Percentiles rank a stretch among this genome's conserved stretches.
These are phyloP conservation scores for Harringtonia aguacate DNA, from an alignment of 2,329 filamentous ascomycete genomes.

Conservation along the genomic window DNA sequence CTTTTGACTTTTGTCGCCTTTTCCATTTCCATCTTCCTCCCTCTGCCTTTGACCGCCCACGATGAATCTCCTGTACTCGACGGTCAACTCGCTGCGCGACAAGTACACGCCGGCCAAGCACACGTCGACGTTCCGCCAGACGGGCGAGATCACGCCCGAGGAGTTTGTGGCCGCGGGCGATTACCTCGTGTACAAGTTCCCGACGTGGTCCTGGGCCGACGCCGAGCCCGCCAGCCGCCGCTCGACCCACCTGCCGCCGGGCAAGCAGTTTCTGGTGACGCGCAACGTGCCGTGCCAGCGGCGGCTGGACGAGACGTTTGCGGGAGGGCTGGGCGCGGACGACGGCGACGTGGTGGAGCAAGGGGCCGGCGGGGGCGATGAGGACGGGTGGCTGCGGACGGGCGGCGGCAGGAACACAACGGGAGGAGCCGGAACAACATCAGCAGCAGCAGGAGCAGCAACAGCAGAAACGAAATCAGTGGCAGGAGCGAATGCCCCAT, in stretches of 20 bases:
- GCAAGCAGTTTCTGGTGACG: conserved; percentile 93
- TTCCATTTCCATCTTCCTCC: too few species aligned
- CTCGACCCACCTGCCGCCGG: conserved; percentile 68
- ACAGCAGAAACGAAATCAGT: conserved; percentile 19
- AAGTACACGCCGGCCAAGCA: conserved; percentile 81
- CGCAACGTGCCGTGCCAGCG: conserved; percentile 90
- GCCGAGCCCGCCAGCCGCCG: conserved; percentile 73
- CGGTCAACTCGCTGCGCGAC: conserved; percentile 84
- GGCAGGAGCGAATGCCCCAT: too few species aligned
- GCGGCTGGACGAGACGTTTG: conserved; percentile 86
- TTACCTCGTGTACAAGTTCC: conserved; percentile 98
- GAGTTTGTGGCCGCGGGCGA: conserved; percentile 94
- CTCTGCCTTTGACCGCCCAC: conserved; percentile 14
- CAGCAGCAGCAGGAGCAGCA: neutral
- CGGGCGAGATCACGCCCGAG: conserved; percentile 92
- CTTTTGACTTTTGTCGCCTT: too few species aligned
- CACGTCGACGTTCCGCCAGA: conserved; percentile 86
- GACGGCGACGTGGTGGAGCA: conserved; percentile 57
- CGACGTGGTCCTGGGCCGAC: conserved; percentile 93
- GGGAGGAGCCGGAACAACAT: neutral
- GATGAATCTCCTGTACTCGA: conserved; percentile 83
- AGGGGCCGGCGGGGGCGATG: conserved; percentile 47
- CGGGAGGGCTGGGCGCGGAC: conserved; percentile 75
- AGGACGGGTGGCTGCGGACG: conserved; percentile 87
- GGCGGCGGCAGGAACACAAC: conserved; percentile 39